These are phyloP conservation scores for Sonneratia alba DNA, from an alignment of 345 rosid species.

Conservation along the genomic window DNA sequence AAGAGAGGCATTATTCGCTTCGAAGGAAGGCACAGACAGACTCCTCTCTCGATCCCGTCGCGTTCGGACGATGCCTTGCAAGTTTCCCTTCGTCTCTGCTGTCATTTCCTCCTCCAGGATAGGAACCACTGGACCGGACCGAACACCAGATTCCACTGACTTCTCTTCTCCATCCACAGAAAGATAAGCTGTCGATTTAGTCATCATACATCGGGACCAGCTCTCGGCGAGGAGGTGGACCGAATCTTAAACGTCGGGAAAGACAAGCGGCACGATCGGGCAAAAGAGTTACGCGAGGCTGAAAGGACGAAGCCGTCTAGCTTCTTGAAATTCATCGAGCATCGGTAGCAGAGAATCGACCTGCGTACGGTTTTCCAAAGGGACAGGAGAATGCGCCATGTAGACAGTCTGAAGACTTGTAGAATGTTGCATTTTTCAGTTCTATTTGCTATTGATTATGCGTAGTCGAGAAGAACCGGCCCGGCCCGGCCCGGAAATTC, in stretches of 20 bases:
- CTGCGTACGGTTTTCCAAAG: too few relatives aligned
- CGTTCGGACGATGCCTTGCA: neutral
- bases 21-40: neutral
- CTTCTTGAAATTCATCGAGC: too few relatives aligned
- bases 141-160: neutral
- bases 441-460: too few relatives aligned
- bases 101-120: neutral
- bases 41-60: neutral
- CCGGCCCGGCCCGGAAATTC: too few relatives aligned
- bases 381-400: too few relatives aligned
- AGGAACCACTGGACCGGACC: neutral
- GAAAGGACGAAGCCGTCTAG: neutral
- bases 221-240: neutral
- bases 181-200: constrained; percentile 1
- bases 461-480: too few relatives aligned
- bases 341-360: too few relatives aligned
- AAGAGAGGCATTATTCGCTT: neutral
- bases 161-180: neutral
- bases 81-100: neutral
- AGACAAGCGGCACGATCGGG: neutral
- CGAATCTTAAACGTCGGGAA: neutral
- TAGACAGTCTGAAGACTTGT: too few relatives aligned
- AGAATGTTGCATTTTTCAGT: too few relatives aligned
- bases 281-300: too few relatives aligned
- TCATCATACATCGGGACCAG: neutral